Percentiles rank a stretch among this genome's conserved stretches.
Conservation (phyloP, 805 yeast species). For the Jamesozyma rosinii region DNA sequence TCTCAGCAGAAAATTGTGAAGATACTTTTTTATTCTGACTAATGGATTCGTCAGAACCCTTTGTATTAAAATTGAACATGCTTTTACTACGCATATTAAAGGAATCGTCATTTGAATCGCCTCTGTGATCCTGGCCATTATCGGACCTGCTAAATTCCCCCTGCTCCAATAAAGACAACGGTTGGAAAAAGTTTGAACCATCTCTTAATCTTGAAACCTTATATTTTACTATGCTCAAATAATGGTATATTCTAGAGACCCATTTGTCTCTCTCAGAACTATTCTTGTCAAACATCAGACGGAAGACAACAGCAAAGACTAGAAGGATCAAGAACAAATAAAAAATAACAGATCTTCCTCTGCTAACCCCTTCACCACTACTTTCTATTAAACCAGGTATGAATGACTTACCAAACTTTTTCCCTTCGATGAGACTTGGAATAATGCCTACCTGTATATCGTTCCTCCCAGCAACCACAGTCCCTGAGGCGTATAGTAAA, state of each 20-base stretch:
- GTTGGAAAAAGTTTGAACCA: not conserved
- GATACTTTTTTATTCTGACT: not conserved
- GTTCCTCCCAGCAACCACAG: constrained; percentile 30
- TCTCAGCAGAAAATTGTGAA: not conserved
- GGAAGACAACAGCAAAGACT: not conserved
- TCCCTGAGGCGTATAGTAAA: constrained; percentile 69
- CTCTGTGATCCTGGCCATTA: not conserved
- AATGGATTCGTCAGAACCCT: not conserved
- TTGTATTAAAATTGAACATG: constrained; percentile 16
- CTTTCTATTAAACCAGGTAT: constrained; percentile 16
- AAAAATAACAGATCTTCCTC: not conserved
- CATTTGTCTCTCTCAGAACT: not conserved
- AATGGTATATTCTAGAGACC: not conserved
- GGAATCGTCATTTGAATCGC: not conserved
- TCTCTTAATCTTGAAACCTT: constrained; percentile 5
- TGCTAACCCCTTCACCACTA: not conserved
- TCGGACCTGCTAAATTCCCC: constrained; percentile 1
- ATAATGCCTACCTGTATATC: constrained; percentile 19
- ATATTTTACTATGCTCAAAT: constrained; percentile 2
- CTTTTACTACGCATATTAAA: constrained; percentile 23
- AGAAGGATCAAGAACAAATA: not conserved
- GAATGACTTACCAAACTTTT: constrained; percentile 18
- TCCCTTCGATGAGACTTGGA: constrained; percentile 19
- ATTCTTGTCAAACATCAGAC: not conserved
- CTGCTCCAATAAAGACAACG: constrained; percentile 6